Percentiles rank a stretch among this genome's conserved stretches.
Evolutionary conservation across 495 filamentous ascomycete genomes (phyloP).

Genomic region (Annulohypoxylon bovei): DNA sequence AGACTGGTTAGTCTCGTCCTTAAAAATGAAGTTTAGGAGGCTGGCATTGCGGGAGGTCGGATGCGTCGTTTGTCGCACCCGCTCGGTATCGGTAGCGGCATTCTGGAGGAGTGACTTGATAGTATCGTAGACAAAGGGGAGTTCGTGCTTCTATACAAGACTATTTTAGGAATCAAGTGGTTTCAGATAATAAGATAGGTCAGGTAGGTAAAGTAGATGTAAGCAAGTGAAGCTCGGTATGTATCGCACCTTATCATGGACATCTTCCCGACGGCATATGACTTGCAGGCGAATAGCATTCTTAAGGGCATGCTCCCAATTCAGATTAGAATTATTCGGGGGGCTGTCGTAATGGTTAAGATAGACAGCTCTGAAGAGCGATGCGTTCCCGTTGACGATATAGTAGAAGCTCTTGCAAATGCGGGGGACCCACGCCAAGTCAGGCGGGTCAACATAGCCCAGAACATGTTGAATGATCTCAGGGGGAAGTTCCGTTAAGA

Average conservation of each 20-base stretch:
- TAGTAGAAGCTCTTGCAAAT: constrained; percentile 60
- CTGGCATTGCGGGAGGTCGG: constrained; percentile 56
- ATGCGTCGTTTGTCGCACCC: constrained; percentile 40
- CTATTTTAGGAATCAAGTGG: constrained; percentile 11
- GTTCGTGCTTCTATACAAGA: constrained; percentile 41
- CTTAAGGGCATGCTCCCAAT: constrained; percentile 63
- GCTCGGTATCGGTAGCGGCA: constrained; percentile 40
- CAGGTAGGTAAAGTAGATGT: background rate
- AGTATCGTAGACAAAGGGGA: constrained; percentile 52
- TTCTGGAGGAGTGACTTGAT: constrained; percentile 51
- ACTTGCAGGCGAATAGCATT: constrained; percentile 58
- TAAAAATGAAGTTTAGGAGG: constrained; percentile 57
- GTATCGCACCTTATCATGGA: constrained; percentile 51
- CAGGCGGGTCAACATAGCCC: constrained; percentile 60
- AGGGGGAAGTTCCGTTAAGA: constrained; percentile 58
- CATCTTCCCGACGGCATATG: constrained; percentile 48
- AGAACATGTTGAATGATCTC: constrained; percentile 69
- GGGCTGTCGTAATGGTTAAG: constrained; percentile 54
- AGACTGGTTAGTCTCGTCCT: constrained; percentile 49
- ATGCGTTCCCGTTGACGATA: constrained; percentile 60
- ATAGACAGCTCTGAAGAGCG: constrained; percentile 65
- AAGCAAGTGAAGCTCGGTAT: constrained; percentile 45
- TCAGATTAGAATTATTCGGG: constrained; percentile 37
- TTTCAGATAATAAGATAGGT: background rate
- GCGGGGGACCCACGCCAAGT: constrained; percentile 57